Base-by-base conservation (phyloP, 2,329 filamentous ascomycete species). In the Fusarium duplospermum region DNA sequence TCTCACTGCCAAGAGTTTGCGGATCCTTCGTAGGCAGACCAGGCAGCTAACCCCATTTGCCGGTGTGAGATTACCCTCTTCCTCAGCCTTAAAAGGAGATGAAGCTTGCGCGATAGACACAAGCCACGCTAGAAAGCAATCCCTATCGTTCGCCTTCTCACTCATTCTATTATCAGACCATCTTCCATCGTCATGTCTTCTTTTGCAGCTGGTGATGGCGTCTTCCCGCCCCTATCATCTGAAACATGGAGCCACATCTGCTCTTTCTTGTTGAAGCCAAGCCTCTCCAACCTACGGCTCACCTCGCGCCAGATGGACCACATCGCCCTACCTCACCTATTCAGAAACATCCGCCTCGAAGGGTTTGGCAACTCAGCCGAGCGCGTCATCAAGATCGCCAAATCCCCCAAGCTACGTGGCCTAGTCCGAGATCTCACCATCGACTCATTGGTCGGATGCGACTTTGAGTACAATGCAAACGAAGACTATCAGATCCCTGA, bases 241-340 rank as follows among this genome's bases (percentile, higher is more conserved):
- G 74, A 76, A 18, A 54, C 71, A 40, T 76, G 69, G 74, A 27
- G 63, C 27, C 42, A 56, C 2, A 54, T 75, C 1, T 76, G 57
- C 2, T 64, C 66, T 1, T 62, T 33, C 4, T 35, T 75, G 2
- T 33, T 64, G 2, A 59, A 62, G 2, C 59, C n/a, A 0, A 62
- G 9, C 11, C 31, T 75, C 1, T 35, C 45, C 1, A 69, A 67
- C 0, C 18, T 73, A 0, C 65, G 74, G 2, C 71, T 76, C 3
- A 14, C 36, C 1, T 76, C 67, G 14, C 29, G 16, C 11, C 22
- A 22, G 6, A 20, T 76, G 2, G 36, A 61, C 20, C 6, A 27
- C 0, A 62, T 71, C 1, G 66, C 60, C 0, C n/a, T 45, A 0
- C 52, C 62, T 7, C 65, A 50, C 35, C 52, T 63, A 10, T 74